Evolutionary conservation across 164 flowering plant species (phyloP).

Genomic region (Tetracentron sinense): DNA sequence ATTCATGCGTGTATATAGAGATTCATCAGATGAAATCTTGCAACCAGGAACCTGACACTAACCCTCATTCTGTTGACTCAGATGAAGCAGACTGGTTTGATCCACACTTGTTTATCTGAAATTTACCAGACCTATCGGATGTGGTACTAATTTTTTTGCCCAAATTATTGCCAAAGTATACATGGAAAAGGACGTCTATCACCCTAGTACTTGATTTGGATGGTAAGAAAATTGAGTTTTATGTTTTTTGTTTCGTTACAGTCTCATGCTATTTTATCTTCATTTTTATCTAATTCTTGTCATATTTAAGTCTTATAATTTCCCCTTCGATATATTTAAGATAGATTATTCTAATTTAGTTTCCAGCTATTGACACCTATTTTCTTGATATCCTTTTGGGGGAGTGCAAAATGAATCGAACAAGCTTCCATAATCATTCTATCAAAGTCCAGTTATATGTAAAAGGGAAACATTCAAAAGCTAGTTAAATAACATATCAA

Average conservation of each 20-base stretch:
- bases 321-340: background rate
- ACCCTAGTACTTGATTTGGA: conserved; percentile 98
- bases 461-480: background rate
- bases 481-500: background rate
- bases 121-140: conserved; percentile 58
- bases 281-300: background rate
- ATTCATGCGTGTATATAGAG: conserved; percentile 48
- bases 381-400: background rate
- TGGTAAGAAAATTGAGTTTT: conserved; percentile 42
- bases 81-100: conserved; percentile 60
- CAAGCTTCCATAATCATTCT: background rate
- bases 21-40: conserved; percentile 49
- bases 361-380: no score
- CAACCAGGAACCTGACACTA: conserved; percentile 37
- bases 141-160: conserved; percentile 41
- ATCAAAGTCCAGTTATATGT: background rate
- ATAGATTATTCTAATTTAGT: no score
- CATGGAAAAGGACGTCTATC: conserved; percentile 44
- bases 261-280: background rate
- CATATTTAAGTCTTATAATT: background rate
- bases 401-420: conserved; percentile 1
- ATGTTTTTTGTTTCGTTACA: background rate
- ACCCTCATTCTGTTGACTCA: conserved; percentile 22
- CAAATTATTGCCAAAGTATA: conserved; percentile 35
- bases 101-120: conserved; percentile 55